Percentiles rank a stretch among this genome's conserved stretches.
phyloP scores from a whole-genome alignment of 2,329 filamentous ascomycete genomes.

The Fusarium palustre region DNA sequence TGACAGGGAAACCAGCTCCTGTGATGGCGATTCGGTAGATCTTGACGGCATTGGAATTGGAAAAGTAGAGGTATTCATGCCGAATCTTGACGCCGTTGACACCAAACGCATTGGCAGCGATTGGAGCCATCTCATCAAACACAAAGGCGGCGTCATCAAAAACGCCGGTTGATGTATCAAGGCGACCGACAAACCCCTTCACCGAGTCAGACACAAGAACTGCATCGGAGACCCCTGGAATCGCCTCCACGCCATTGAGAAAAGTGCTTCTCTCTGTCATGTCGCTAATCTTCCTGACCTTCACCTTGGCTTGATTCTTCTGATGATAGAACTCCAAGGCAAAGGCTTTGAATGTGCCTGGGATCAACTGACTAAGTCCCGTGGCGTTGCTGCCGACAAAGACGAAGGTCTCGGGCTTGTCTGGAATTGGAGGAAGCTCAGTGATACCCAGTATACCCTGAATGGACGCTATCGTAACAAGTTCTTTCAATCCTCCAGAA shows the following conservation, averaged over 20 bases:
- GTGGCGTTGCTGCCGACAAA: slow-evolving; percentile 17
- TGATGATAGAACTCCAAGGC: background rate
- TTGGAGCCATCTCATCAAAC: slow-evolving; percentile 11
- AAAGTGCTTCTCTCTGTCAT: slow-evolving; percentile 17
- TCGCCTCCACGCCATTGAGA: slow-evolving; percentile 11
- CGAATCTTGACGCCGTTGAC: slow-evolving; percentile 9
- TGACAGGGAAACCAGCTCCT: slow-evolving; percentile 10
- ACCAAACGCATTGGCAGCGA: background rate
- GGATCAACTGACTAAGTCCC: background rate
- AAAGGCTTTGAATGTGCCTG: slow-evolving; percentile 20
- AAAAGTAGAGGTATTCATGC: background rate
- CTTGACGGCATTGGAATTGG: slow-evolving; percentile 19
- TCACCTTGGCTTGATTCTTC: background rate
- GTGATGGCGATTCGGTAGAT: slow-evolving; percentile 35
- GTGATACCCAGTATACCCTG: slow-evolving; percentile 9
- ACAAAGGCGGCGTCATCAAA: slow-evolving; percentile 7
- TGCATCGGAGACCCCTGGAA: background rate
- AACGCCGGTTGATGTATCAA: background rate
- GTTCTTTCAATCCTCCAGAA: background rate
- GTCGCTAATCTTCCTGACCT: slow-evolving; percentile 10
- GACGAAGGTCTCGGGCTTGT: slow-evolving; percentile 9
- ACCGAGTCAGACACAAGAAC: slow-evolving; percentile 15
- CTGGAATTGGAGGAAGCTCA: background rate
- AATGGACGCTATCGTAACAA: background rate
- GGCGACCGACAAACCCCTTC: slow-evolving; percentile 6